Percentiles rank a stretch among this genome's conserved stretches.
phyloP scores from a whole-genome alignment of 352 stramenopile genomes.

The Pythium chondricola region DNA sequence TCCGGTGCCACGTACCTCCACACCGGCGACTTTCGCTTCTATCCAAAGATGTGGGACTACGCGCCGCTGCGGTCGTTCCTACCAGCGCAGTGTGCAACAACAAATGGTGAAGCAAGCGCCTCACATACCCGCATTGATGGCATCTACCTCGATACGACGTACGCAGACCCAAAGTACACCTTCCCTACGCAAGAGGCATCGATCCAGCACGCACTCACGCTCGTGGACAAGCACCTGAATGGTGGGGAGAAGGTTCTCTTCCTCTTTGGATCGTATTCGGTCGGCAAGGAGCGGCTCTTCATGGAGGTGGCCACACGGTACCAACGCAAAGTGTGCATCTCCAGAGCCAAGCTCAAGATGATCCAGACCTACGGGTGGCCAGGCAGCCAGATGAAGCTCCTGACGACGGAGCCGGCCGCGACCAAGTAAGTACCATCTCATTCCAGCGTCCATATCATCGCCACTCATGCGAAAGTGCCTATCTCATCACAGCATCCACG shows the following conservation, averaged over 20 bases:
- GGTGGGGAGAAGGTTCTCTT: constrained; percentile 79
- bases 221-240: constrained; percentile 49
- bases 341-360: constrained; percentile 74
- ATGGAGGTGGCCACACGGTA: constrained; percentile 87
- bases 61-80: constrained; percentile 39
- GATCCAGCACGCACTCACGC: constrained; percentile 49
- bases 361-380: constrained; percentile 86
- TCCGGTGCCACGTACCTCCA: constrained; percentile 87
- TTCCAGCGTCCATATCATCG: too few relatives aligned
- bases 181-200: constrained; percentile 88
- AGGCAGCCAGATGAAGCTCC: constrained; percentile 61
- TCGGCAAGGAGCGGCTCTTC: constrained; percentile 97
- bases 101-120: constrained; percentile 13
- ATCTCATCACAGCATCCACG: constrained; percentile 65
- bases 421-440: constrained; percentile 72
- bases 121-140: constrained; percentile 43
- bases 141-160: constrained; percentile 97
- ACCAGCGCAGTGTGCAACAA: not conserved
- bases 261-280: constrained; percentile 95
- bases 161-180: constrained; percentile 92
- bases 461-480: too few relatives aligned
- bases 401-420: constrained; percentile 78
- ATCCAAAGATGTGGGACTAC: constrained; percentile 68
- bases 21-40: constrained; percentile 85
- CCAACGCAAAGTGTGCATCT: constrained; percentile 71